Conservation (phyloP, 1,139 yeast genomes). For the Candida tropicalis region DNA sequence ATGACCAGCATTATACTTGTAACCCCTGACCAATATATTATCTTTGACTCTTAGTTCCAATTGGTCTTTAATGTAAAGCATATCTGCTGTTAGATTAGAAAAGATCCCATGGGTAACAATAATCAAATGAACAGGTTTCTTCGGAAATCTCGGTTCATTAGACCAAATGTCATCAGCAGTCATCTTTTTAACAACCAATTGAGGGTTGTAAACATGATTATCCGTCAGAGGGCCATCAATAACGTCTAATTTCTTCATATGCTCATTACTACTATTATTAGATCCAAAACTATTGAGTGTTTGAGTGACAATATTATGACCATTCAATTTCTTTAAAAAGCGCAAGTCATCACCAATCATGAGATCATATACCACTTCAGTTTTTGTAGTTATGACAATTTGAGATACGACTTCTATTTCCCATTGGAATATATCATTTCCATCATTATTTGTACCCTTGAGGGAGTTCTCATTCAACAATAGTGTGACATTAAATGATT, state of each 20-base stretch:
- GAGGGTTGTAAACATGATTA: constrained; percentile 22
- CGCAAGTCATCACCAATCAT: constrained; percentile 50
- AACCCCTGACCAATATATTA: constrained; percentile 78
- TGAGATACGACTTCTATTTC: constrained; percentile 81
- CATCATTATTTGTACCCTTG: constrained; percentile 18
- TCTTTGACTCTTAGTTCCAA: constrained; percentile 64
- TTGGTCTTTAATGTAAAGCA: constrained; percentile 81
- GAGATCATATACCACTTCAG: constrained; percentile 70
- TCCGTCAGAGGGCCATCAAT: neutral
- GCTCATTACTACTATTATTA: neutral
- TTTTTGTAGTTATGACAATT: constrained; percentile 68
- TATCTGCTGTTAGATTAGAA: constrained; percentile 86
- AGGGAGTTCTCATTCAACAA: constrained; percentile 50
- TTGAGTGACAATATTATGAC: constrained; percentile 23
- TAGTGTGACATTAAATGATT: constrained; percentile 51
- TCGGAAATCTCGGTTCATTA: constrained; percentile 40
- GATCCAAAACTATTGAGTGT: constrained; percentile 21
- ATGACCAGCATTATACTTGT: constrained; percentile 77
- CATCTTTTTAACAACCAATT: constrained; percentile 44
- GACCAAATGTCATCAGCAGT: constrained; percentile 77
- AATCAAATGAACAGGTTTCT: constrained; percentile 67
- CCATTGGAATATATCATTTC: constrained; percentile 58
- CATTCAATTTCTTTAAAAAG: constrained; percentile 31
- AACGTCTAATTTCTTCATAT: constrained; percentile 1
- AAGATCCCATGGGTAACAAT: constrained; percentile 89